Evolutionary conservation across 2,329 filamentous ascomycete genomes (phyloP), one percentile per base, ranked within the genome.

Genomic region (Gnomoniopsis smithogilvyi): DNA sequence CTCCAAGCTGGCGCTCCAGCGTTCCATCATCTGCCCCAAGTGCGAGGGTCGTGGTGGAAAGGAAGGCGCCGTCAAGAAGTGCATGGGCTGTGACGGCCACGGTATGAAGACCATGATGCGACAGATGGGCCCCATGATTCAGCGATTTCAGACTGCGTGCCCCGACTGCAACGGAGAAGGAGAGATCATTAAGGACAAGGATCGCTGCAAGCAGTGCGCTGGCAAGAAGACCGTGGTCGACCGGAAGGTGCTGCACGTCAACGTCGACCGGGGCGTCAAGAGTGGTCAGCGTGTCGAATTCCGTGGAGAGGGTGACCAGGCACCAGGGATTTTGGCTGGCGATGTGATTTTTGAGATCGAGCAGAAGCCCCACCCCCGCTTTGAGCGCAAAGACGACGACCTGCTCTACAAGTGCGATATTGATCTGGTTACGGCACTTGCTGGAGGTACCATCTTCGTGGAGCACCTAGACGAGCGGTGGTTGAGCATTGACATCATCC

Each of bases 101-200:
- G 95, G 95, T 76, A 96, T 97, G 91, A 98, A 98, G 89, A 97
- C 91, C 45, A 98, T 99, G 94, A 97, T 99, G 95, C 90, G 96
- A 73, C 95, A 99, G 79, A 98, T 99, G 93, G 95, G 95, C 54
- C 95, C 95, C 61, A 99, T 99, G 95, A 98, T 99, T 68, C 96
- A 99, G 80, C 91, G 95, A 60, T 99, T 99, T 87, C 95, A 99
- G 83, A 98, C 94, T 33, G 93, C 97, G 68, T 99, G 95, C 84
- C 91, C 93, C 30, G 96, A 99, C 78, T 99, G 95, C 75, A 94
- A 95, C 68, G 96, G 96, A 64, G 95, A 99, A 76, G 94, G 95
- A 62, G 95, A 99, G 80, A 92, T 89, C 65, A 94, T 99, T 75
- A 92, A 91, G 72, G 94, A 98, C 67, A 96, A 96, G 82, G 95